phyloP scores from a whole-genome alignment of 768 basidiomycete genomes.

The Naganishia onofrii region DNA sequence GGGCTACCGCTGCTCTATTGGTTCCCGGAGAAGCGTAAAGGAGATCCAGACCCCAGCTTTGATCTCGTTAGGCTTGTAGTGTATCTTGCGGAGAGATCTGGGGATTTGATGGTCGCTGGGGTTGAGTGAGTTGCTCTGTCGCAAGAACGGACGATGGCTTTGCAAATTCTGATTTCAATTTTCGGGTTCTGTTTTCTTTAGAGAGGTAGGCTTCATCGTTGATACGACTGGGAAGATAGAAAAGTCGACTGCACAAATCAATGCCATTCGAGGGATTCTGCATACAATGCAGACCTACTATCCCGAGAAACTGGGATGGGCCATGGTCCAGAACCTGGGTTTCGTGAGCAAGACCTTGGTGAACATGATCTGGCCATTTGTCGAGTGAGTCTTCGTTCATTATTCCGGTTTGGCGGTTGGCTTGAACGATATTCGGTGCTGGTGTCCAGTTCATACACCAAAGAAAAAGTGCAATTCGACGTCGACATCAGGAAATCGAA shows the following conservation, averaged over 20 bases:
- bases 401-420: too few species aligned
- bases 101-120: slow-evolving; percentile 46
- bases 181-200: neutral
- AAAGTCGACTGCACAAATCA: slow-evolving; percentile 33
- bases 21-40: slow-evolving; percentile 12
- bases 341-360: slow-evolving; percentile 46
- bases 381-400: slow-evolving; percentile 36
- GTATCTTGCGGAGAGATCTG: slow-evolving; percentile 46
- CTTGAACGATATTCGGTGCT: neutral
- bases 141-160: too few species aligned
- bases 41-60: slow-evolving; percentile 20
- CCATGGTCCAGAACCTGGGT: slow-evolving; percentile 40
- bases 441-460: slow-evolving; percentile 15
- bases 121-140: slow-evolving; percentile 32
- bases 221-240: slow-evolving; percentile 45
- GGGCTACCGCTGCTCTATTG: slow-evolving; percentile 22
- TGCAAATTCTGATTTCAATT: too few species aligned
- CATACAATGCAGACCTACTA: slow-evolving; percentile 42
- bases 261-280: slow-evolving; percentile 37
- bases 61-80: slow-evolving; percentile 35
- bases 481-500: slow-evolving; percentile 8
- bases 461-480: slow-evolving; percentile 19
- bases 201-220: slow-evolving; percentile 41
- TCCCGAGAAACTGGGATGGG: slow-evolving; percentile 44
- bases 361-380: slow-evolving; percentile 52